Base-by-base conservation (phyloP, 2,329 filamentous ascomycete genomes). In the Metarhizium anisopliae region DNA sequence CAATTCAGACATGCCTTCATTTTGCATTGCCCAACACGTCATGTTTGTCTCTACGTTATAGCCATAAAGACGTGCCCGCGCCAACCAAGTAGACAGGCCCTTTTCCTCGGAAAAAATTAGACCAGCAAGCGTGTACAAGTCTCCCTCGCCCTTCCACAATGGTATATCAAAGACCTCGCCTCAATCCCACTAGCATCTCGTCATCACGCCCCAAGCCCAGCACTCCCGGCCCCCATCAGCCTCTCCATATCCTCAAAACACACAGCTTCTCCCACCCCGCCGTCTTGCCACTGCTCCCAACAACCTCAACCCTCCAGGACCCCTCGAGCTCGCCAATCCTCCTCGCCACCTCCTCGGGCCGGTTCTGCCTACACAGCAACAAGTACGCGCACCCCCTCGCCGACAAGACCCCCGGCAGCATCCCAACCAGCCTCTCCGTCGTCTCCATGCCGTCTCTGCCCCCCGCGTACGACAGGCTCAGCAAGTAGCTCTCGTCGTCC, bases 201-300 rank as follows among this genome's bases (percentile, higher is more conserved):
- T 25, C 25, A 25, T 25, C 25, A 25, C 25, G 25, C 25, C 25
- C 25, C 25, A 25, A 25, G 25, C 4, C 25, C 25, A 49, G 20
- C 8, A 14, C 40, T 25, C 10, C 25, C 50, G 20, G 29, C 14
- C 2, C 32, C 56, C 42, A 16, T n/a, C 16, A 4, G 20, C 56
- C 43, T 64, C 83, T 82, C 88, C 90, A 95, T 67, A 96, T 88
- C 67, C 92, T 83, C 63, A 97, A 76, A 64, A 99, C 87, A 66
- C 91, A 86, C 70, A 99, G 76, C 74, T 88, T 95, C 75, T 99
- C 94, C 92, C 93, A 96, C 0, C 94, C 94, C 35, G 88, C 93
- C 70, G 87, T 84, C 76, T 86, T 90, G 51, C 93, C 93, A 70
- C 90, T 96, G 54, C 79, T 81, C 6, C 89, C 87, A 4, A 95